These are phyloP conservation scores for Cryphonectria carpinicola DNA, from an alignment of 2,329 filamentous ascomycete genomes.

Conservation along the genomic window DNA sequence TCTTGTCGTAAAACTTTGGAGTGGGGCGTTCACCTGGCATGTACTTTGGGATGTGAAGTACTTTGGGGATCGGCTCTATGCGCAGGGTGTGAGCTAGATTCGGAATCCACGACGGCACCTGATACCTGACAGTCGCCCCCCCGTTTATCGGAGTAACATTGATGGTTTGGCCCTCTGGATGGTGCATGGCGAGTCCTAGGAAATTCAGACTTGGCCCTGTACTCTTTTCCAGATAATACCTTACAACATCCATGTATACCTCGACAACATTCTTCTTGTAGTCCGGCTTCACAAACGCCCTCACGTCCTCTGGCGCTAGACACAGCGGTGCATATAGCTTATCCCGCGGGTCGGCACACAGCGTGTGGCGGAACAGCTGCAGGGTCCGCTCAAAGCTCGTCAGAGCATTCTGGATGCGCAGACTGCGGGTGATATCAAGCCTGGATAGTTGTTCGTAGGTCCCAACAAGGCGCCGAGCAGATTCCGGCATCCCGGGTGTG, in stretches of 20 bases:
- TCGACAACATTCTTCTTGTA: not conserved
- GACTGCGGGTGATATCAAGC: not conserved
- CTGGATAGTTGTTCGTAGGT: not conserved
- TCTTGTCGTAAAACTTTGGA: not conserved
- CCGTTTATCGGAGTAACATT: not conserved
- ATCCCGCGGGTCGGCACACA: slow-evolving; percentile 3
- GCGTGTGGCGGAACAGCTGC: slow-evolving; percentile 2
- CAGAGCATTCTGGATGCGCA: slow-evolving; percentile 1
- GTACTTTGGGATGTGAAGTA: not conserved
- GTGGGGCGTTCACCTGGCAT: not conserved
- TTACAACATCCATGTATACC: not conserved
- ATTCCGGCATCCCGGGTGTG: not conserved
- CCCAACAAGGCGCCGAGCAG: not conserved
- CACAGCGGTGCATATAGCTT: slow-evolving; percentile 1
- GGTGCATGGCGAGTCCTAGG: not conserved
- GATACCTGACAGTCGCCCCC: not conserved
- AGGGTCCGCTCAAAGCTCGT: not conserved
- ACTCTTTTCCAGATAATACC: not conserved
- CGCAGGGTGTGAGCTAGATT: not conserved
- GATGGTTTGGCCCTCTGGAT: not conserved
- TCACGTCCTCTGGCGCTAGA: slow-evolving; percentile 1
- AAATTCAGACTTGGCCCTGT: not conserved
- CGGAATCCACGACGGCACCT: not conserved
- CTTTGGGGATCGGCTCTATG: not conserved
- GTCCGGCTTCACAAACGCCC: not conserved